These are phyloP conservation scores for Dactylorhiza incarnata DNA, from an alignment of 106 monocot species.

Conservation along the genomic window DNA sequence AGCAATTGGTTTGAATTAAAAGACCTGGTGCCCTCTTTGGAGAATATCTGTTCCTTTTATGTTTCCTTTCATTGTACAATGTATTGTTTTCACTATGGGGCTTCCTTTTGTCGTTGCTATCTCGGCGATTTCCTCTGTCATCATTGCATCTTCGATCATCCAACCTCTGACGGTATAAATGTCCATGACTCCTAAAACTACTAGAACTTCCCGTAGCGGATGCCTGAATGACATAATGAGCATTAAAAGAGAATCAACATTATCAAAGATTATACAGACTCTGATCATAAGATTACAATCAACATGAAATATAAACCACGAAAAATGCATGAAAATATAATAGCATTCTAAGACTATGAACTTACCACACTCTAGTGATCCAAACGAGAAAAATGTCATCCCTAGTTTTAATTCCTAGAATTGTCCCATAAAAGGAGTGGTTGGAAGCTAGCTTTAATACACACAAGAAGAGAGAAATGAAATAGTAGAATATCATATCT, in stretches of 20 bases:
- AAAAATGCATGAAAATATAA: too few species aligned
- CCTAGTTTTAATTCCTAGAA: too few species aligned
- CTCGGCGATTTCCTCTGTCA: constrained; percentile 22
- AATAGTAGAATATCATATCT: too few species aligned
- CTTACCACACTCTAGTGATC: too few species aligned
- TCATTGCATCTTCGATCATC: constrained; percentile 27
- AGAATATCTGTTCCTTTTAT: constrained; percentile 29
- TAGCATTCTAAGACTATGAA: too few species aligned
- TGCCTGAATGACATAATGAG: constrained; percentile 10
- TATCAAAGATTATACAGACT: background rate
- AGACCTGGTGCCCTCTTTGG: constrained; percentile 50
- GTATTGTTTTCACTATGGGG: constrained; percentile 14
- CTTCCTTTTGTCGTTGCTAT: constrained; percentile 36
- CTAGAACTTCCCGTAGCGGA: constrained; percentile 29
- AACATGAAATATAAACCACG: too few species aligned
- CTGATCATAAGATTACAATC: too few species aligned
- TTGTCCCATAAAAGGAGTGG: too few species aligned
- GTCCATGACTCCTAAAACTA: constrained; percentile 15
- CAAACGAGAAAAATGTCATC: too few species aligned
- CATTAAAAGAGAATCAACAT: background rate
- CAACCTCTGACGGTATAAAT: constrained; percentile 16
- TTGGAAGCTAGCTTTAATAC: too few species aligned
- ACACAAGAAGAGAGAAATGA: too few species aligned
- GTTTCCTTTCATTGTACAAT: constrained; percentile 37
- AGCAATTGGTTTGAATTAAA: background rate